Conservation (phyloP, 2,329 filamentous ascomycete genomes). For the Teratosphaeria destructans region DNA sequence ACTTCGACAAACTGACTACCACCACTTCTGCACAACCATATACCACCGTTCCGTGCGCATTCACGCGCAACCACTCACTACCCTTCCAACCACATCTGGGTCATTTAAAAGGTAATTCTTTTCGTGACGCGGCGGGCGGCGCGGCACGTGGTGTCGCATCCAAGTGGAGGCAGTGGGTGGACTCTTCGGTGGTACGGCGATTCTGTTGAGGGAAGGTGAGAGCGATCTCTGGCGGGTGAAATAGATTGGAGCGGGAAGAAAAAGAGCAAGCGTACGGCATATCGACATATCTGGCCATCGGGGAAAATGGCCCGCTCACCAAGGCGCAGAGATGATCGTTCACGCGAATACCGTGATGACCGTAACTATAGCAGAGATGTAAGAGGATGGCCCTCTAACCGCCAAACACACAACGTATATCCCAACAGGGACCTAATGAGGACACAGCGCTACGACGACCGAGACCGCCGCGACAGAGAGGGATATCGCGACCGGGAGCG, state of each 20-base stretch:
- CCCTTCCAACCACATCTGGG: neutral
- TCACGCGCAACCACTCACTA: neutral
- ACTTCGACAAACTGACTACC: neutral
- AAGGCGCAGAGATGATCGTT: conserved; percentile 9
- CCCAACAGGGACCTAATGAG: neutral
- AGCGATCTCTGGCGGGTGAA: neutral
- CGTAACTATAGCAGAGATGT: conserved; percentile 1
- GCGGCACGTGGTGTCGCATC: neutral
- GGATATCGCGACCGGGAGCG: conserved; percentile 6
- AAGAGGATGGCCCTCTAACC: neutral
- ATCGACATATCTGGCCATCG: neutral
- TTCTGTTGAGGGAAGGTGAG: neutral
- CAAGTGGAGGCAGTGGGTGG: neutral
- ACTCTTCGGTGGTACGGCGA: neutral
- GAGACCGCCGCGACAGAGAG: conserved; percentile 4
- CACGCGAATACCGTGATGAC: conserved; percentile 6
- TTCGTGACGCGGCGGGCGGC: neutral
- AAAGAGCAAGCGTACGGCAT: neutral
- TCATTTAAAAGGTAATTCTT: neutral
- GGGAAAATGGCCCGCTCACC: conserved; percentile 14
- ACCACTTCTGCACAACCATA: neutral
- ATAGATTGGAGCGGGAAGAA: neutral
- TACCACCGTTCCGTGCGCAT: neutral
- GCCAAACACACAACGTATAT: neutral
- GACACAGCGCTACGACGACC: conserved; percentile 9